A percentile compares a stretch with the other conserved stretches of the same genome.
Evolutionary conservation across 2,329 filamentous ascomycete species (phyloP).

Genomic region (Scortechinia acanthostroma): DNA sequence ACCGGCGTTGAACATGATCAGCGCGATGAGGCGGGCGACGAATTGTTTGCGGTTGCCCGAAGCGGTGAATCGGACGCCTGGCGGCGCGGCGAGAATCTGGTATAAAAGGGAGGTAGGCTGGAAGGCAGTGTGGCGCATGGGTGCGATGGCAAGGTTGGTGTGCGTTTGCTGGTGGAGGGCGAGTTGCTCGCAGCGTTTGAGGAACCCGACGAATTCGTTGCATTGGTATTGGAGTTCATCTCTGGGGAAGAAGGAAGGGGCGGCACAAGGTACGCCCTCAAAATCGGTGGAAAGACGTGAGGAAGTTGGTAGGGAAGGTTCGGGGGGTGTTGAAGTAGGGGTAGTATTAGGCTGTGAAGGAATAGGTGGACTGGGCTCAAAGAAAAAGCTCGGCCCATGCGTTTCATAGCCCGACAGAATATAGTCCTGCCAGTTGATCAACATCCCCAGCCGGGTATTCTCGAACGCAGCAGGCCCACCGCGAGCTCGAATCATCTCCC

Average conservation of each 20-base stretch:
- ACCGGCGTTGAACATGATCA: constrained; percentile 25
- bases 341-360: neutral
- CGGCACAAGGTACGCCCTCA: neutral
- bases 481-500: constrained; percentile 23
- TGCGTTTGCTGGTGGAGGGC: constrained; percentile 14
- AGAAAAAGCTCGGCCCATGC: constrained; percentile 20
- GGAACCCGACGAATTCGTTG: constrained; percentile 24
- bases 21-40: constrained; percentile 19
- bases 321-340: neutral
- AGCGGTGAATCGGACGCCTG: constrained; percentile 18
- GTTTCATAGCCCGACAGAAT: constrained; percentile 26
- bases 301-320: no score
- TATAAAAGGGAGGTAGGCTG: constrained; percentile 16
- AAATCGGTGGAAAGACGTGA: neutral
- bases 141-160: constrained; percentile 2
- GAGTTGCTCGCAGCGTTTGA: constrained; percentile 24
- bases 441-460: constrained; percentile 23
- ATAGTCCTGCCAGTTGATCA: constrained; percentile 31
- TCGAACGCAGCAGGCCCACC: constrained; percentile 23
- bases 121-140: constrained; percentile 16
- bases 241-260: neutral
- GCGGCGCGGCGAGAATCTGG: constrained; percentile 19
- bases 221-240: constrained; percentile 22
- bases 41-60: constrained; percentile 26
- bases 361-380: constrained; percentile 9